A percentile compares a stretch with the other conserved stretches of the same genome.
Evolutionary conservation across 2,329 filamentous ascomycete genomes (phyloP).

Genomic region (Acarospora socialis): DNA sequence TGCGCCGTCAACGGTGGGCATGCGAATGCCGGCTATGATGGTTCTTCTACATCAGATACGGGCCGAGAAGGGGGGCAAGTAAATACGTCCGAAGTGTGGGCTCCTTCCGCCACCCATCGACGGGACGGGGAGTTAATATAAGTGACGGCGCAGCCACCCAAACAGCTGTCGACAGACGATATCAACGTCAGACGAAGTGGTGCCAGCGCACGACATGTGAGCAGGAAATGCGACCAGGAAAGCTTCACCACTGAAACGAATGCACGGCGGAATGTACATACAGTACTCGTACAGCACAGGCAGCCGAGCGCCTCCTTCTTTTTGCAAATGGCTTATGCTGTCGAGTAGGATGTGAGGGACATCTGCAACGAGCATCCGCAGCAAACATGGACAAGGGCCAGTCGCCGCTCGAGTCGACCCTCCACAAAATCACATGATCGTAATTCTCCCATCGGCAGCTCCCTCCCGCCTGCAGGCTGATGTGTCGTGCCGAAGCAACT

Average conservation of each 20-base stretch:
- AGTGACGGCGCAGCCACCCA: not conserved
- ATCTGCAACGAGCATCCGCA: slow-evolving; percentile 7
- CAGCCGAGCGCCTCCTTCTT: no score
- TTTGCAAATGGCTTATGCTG: no score
- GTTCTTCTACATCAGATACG: slow-evolving; percentile 9
- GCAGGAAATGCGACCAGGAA: slow-evolving; percentile 9
- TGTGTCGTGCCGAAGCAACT: no score
- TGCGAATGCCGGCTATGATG: slow-evolving; percentile 7
- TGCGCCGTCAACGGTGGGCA: slow-evolving; percentile 5
- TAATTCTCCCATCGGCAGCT: slow-evolving; percentile 15
- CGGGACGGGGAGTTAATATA: not conserved
- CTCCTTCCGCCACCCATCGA: not conserved
- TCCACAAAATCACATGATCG: slow-evolving; percentile 19
- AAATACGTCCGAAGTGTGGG: slow-evolving; percentile 1
- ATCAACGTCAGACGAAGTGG: slow-evolving; percentile 11
- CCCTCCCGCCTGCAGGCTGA: slow-evolving; percentile 13
- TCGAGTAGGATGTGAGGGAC: slow-evolving; percentile 8
- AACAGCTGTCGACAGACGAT: slow-evolving; percentile 2
- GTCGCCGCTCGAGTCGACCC: slow-evolving; percentile 11
- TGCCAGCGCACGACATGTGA: slow-evolving; percentile 11
- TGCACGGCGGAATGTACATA: slow-evolving; percentile 10
- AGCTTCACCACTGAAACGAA: slow-evolving; percentile 15
- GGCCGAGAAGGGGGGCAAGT: slow-evolving; percentile 7
- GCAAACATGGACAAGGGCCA: slow-evolving; percentile 11
- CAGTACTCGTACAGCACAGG: slow-evolving; percentile 8